These are phyloP conservation scores for Phytophthora gonapodyides DNA, from an alignment of 352 stramenopile species.

Conservation along the genomic window DNA sequence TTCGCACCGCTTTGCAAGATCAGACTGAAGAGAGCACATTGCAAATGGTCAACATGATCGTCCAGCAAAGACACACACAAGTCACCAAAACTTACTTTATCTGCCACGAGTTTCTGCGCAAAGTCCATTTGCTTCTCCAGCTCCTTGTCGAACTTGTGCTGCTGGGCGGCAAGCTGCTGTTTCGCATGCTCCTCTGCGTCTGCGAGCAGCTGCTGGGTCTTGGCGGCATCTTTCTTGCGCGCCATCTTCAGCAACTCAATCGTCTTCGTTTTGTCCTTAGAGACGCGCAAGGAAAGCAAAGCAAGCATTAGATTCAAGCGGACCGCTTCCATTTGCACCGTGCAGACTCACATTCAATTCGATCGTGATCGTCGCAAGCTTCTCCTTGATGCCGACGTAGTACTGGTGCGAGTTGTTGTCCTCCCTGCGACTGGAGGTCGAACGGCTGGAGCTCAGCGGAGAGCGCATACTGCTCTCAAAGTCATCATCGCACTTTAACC, in stretches of 20 bases:
- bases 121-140: slow-evolving; percentile 85
- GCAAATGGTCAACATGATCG: not conserved
- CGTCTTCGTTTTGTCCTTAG: slow-evolving; percentile 85
- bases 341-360: slow-evolving; percentile 64
- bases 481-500: slow-evolving; percentile 8
- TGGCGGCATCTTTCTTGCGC: slow-evolving; percentile 76
- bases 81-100: slow-evolving; percentile 54
- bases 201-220: slow-evolving; percentile 57
- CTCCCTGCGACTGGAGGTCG: slow-evolving; percentile 32
- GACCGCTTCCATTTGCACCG: not conserved
- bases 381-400: slow-evolving; percentile 77
- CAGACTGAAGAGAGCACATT: slow-evolving; percentile 38
- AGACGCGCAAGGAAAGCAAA: not conserved
- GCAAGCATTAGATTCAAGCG: slow-evolving; percentile 1
- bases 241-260: slow-evolving; percentile 78
- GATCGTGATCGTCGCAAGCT: slow-evolving; percentile 77
- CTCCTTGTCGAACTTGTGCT: slow-evolving; percentile 70
- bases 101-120: slow-evolving; percentile 68
- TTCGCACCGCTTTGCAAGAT: slow-evolving; percentile 74
- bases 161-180: slow-evolving; percentile 58
- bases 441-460: slow-evolving; percentile 36
- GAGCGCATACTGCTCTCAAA: slow-evolving; percentile 16
- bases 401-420: slow-evolving; percentile 58
- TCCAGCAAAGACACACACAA: not conserved
- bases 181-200: slow-evolving; percentile 58